A percentile compares a stretch with the other conserved stretches of the same genome.
These are phyloP conservation scores for Pseudonectria buxi DNA, from an alignment of 2,329 filamentous ascomycete genomes.

Conservation along the genomic window DNA sequence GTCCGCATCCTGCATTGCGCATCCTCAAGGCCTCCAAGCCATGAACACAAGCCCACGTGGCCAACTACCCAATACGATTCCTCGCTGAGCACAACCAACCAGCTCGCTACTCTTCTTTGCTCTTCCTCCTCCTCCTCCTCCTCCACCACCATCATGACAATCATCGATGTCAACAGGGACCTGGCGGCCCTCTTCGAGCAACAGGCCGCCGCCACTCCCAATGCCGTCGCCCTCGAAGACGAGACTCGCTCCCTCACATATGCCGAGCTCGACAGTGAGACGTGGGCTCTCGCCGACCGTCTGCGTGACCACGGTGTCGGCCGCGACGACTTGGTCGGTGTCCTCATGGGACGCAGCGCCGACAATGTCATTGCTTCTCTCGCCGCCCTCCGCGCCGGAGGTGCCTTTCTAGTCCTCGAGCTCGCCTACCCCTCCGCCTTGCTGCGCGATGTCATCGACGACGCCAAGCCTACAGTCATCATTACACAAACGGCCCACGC, in stretches of 20 bases:
- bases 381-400: constrained; percentile 69
- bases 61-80: too few species aligned
- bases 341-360: constrained; percentile 67
- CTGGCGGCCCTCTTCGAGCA: constrained; percentile 63
- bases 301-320: constrained; percentile 63
- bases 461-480: constrained; percentile 64
- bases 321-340: constrained; percentile 67
- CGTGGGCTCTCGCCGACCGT: constrained; percentile 55
- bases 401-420: constrained; percentile 74
- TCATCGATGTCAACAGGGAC: constrained; percentile 67
- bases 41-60: too few species aligned
- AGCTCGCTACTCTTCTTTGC: not conserved
- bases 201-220: constrained; percentile 62
- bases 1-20: too few species aligned
- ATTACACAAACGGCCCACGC: constrained; percentile 61
- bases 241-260: constrained; percentile 63
- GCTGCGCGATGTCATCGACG: constrained; percentile 68
- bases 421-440: constrained; percentile 70
- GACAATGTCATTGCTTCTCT: constrained; percentile 75
- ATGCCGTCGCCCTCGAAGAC: constrained; percentile 67
- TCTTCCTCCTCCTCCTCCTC: not conserved
- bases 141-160: constrained; percentile 42
- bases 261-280: constrained; percentile 61
- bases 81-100: not conserved
- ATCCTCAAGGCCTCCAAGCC: too few species aligned